Evolutionary conservation across 73 alveolate species (phyloP).

Genomic region (Uronychia binucleata): DNA sequence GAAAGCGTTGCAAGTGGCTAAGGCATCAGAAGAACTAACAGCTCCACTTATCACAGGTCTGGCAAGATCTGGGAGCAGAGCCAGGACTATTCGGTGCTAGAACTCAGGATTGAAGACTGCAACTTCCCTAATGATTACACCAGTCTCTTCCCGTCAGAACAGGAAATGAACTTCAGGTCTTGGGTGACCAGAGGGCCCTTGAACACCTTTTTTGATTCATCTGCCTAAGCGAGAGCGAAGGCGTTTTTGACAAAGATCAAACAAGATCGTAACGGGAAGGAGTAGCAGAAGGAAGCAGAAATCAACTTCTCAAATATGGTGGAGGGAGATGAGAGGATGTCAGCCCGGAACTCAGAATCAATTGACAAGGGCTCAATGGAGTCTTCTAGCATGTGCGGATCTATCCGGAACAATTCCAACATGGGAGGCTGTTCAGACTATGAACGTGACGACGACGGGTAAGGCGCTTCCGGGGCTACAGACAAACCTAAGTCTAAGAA

Average conservation of each 20-base stretch:
- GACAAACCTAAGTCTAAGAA: background rate
- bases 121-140: background rate
- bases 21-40: background rate
- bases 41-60: background rate
- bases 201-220: background rate
- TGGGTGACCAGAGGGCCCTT: no score
- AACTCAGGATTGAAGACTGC: background rate
- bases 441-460: background rate
- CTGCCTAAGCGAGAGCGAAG: background rate
- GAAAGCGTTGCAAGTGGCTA: background rate
- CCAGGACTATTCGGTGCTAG: background rate
- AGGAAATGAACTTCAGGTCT: no score
- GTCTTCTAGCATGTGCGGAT: background rate
- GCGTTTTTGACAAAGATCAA: background rate
- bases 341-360: background rate
- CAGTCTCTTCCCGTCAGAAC: background rate
- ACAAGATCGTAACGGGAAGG: background rate
- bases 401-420: no score
- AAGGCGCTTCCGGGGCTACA: background rate
- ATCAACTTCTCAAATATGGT: background rate
- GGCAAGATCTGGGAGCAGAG: background rate
- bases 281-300: background rate
- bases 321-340: background rate
- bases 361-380: background rate
- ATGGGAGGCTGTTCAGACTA: no score